Evolutionary conservation across 164 flowering plant genomes (phyloP), one percentile per base, ranked within the genome.

Genomic region (Malania oleifera): DNA sequence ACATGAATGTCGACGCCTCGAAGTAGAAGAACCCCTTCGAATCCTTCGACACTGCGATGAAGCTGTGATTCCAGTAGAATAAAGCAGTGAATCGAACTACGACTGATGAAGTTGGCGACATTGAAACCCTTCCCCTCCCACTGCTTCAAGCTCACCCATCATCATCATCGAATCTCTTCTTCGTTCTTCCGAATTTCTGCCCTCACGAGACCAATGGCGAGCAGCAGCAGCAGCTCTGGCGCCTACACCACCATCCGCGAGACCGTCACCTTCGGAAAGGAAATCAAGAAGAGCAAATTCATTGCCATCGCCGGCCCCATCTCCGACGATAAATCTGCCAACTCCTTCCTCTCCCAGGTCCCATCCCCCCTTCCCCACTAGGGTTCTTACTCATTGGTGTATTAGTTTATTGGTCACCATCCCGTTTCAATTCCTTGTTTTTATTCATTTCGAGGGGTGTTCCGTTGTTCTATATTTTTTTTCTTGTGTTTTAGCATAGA

Each of bases 231-330:
- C 37, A 39, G 29, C 7, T 64, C 62, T n/a, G 81, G 73, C 8
- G 82, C 82, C 0, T 89, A 62, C 77, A 89, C 88, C 0, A 82
- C 96, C 6, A 74, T 92, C 50, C 55, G 57, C 9, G 86, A 87
- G 61, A 76, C 65, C 49, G 75, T 77, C 12, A 73, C 68, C 0
- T 74, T 81, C 57, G 78, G 86, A 54, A 74, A 65, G 28, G 92
- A 83, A 50, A 90, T 93, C 39, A 93, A 93, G 54, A 79, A 78
- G 60, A 93, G 97, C 84, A 93, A 86, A 69, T 93, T 93, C 82
- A 93, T 88, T 47, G 97, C 92, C 62, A 72, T 93, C 61, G 97
- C 99, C 3, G 86, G 80, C 18, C 81, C 75, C 43, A 60, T 93
- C 68, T 69, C 82, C 64, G 73, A 80, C 67, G 89, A 85, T 19